Percentiles rank a stretch among this genome's conserved stretches.
phyloP scores from a whole-genome alignment of 495 filamentous ascomycete genomes.

The Penicillium macrosclerotiorum region DNA sequence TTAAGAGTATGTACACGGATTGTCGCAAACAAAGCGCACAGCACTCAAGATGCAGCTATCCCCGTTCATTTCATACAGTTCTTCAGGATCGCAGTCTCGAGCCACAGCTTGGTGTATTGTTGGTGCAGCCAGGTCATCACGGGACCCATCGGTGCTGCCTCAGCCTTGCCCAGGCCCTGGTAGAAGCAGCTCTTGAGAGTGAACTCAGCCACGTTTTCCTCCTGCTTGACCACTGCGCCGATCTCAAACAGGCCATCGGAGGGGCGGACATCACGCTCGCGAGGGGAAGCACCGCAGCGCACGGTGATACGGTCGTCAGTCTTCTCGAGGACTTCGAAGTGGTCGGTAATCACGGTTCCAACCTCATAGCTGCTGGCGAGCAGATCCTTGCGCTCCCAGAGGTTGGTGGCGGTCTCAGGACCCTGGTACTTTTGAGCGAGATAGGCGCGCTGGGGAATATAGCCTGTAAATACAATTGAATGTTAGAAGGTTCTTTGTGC shows the following conservation, averaged over 20 bases:
- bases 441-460: conserved; percentile 58
- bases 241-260: conserved; percentile 73
- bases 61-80: conserved; percentile 13
- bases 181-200: conserved; percentile 67
- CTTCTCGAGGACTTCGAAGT: conserved; percentile 74
- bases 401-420: conserved; percentile 58
- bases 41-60: not conserved
- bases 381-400: conserved; percentile 61
- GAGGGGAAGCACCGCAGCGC: conserved; percentile 66
- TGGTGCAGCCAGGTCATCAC: conserved; percentile 58
- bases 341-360: conserved; percentile 67
- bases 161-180: conserved; percentile 50
- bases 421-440: conserved; percentile 62
- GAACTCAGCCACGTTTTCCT: conserved; percentile 60
- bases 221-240: conserved; percentile 57
- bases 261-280: conserved; percentile 51
- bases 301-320: conserved; percentile 58
- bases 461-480: conserved; percentile 41
- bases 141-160: conserved; percentile 49
- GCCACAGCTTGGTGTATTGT: conserved; percentile 62
- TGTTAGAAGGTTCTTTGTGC: no score
- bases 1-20: conserved; percentile 19
- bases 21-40: not conserved
- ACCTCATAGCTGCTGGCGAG: conserved; percentile 52
- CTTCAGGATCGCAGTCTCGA: conserved; percentile 53